Evolutionary conservation across 2,329 filamentous ascomycete genomes (phyloP), one percentile per base, ranked within the genome.

Genomic region (Trichoderma oligosporum): DNA sequence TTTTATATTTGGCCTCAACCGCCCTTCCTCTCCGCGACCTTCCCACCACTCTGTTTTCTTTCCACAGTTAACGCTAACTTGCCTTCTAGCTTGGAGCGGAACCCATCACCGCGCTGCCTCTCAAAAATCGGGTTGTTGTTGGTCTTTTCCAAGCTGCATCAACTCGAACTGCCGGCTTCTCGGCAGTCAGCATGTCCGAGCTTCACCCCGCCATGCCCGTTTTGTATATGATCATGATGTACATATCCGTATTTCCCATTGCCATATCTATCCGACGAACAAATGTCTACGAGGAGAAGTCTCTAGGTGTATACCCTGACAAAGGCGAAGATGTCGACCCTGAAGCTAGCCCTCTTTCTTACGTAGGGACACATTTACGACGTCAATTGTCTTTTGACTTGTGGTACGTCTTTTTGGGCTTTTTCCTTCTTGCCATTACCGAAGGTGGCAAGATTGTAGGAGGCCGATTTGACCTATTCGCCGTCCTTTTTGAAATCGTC

Each of bases 171-270:
- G 93, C 94, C 3, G 93, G 94, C 0, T 96, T 97, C 67, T 81
- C 88, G 1, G 89, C 88, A 27, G 83, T 97, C 64, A 91, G 87
- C 68, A 75, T 97, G 36, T 77, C 88, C 1, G 75, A 82, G 0
- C 77, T 99, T 2, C 92, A 97, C 63, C 92, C 94, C 1, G 94
- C 89, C 3, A 90, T 97, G 58, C 92, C 96, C 66, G 91, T 95
- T 12, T 90, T 91, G 22, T 97, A 97, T 74, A 78, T 97, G 73
- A 86, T 97, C 72, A 97, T 97, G 94, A 97, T 97, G 94, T 97
- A 97, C 73, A 96, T 97, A 61, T 96, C 92, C 58, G 89, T 97
- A 59, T 96, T 96, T 65, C 93, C 93, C 4, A 96, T 97, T 65
- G 93, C 94, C 68, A 97, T 97, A 66, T 94, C 89, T 6, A 88